Evolutionary conservation across 495 filamentous ascomycete species (phyloP).

Genomic region (Daldinia childiae): DNA sequence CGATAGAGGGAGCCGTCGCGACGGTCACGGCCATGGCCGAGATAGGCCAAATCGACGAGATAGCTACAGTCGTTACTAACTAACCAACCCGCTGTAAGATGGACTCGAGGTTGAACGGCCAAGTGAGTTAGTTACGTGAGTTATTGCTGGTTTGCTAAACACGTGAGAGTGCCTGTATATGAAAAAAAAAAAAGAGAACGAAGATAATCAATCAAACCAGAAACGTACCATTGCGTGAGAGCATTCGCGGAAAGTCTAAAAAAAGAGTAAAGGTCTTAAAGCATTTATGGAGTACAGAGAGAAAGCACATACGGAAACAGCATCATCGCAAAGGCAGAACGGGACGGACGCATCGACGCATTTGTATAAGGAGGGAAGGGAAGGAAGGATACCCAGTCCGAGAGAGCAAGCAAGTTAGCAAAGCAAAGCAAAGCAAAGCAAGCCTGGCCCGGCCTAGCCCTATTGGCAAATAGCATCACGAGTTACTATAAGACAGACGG

Average conservation of each 20-base stretch:
- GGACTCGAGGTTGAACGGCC: neutral
- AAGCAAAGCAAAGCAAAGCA: neutral
- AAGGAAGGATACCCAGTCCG: constrained; percentile 27
- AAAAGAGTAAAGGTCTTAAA: constrained; percentile 7
- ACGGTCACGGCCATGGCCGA: constrained; percentile 4
- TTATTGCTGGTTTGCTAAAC: constrained; percentile 2
- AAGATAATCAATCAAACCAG: neutral
- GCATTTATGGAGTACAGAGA: constrained; percentile 34
- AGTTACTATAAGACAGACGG: constrained; percentile 1
- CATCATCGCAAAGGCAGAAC: constrained; percentile 31
- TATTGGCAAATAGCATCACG: neutral
- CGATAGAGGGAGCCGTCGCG: constrained; percentile 21
- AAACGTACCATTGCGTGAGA: neutral
- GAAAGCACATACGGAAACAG: constrained; percentile 16
- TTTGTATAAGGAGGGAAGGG: constrained; percentile 19
- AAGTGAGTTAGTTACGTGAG: constrained; percentile 3
- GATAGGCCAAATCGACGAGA: constrained; percentile 20
- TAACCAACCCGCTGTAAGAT: neutral
- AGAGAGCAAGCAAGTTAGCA: constrained; percentile 14
- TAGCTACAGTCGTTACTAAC: constrained; percentile 25
- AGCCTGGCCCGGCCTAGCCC: neutral
- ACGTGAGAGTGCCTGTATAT: constrained; percentile 18
- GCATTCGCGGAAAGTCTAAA: constrained; percentile 8
- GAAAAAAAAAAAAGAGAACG: constrained; percentile 9
- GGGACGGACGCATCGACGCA: constrained; percentile 18